phyloP scores from a whole-genome alignment of 345 rosid genomes.

The Bretschneidera sinensis region DNA sequence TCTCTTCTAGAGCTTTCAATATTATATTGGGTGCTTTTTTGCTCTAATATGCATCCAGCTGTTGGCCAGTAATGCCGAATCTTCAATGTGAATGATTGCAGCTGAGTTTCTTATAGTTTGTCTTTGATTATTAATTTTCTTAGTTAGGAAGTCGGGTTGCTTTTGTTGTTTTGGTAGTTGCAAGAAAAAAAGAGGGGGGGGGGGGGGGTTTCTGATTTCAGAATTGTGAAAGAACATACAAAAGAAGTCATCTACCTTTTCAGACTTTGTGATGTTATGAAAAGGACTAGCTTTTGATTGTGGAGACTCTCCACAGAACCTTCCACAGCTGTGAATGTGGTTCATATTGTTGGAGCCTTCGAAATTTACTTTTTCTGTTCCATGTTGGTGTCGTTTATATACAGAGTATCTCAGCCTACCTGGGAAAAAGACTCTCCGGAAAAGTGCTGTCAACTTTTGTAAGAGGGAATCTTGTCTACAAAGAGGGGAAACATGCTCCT shows the following conservation, averaged over 20 bases:
- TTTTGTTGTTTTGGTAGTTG: no score
- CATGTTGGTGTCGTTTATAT: background rate
- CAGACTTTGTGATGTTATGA: background rate
- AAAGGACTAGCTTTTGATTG: background rate
- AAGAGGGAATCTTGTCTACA: conserved; percentile 83
- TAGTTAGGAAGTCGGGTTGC: no score
- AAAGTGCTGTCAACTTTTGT: conserved; percentile 80
- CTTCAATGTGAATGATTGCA: background rate
- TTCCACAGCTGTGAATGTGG: no score
- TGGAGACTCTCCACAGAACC: no score
- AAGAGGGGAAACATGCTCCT: conserved; percentile 72
- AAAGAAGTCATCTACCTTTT: background rate
- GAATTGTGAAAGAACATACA: background rate
- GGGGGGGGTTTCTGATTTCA: no score
- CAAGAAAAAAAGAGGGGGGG: no score
- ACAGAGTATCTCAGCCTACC: conserved; percentile 81
- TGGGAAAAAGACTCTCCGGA: conserved; percentile 72
- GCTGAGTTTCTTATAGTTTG: no score
- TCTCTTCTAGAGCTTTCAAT: background rate
- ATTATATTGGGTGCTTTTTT: background rate
- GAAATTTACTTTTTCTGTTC: background rate
- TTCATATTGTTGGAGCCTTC: background rate
- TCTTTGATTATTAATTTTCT: no score
- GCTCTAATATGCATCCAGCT: background rate
- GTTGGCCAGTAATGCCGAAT: background rate